Percentiles rank a stretch among this genome's conserved stretches.
Conservation (phyloP, 2,329 filamentous ascomycete species). For the Claviceps pazoutovae region DNA sequence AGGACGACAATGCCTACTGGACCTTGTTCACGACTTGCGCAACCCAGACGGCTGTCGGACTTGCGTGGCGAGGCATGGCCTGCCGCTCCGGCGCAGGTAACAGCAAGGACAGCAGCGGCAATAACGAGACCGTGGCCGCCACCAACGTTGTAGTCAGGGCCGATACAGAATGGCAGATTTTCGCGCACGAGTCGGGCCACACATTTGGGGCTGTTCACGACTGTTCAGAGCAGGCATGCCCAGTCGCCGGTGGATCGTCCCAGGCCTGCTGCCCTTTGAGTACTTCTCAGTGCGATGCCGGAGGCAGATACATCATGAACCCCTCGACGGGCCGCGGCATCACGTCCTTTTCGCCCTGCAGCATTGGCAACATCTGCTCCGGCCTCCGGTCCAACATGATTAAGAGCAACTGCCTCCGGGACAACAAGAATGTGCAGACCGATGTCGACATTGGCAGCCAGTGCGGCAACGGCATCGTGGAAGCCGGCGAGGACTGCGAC, state of each 20-base stretch:
- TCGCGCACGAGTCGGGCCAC: constrained; percentile 87
- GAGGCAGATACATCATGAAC: constrained; percentile 85
- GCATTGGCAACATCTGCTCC: constrained; percentile 85
- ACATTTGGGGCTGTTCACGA: constrained; percentile 96
- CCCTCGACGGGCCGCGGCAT: constrained; percentile 66
- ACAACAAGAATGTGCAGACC: constrained; percentile 70
- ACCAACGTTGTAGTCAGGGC: constrained; percentile 84
- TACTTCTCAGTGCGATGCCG: constrained; percentile 54
- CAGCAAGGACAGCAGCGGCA: constrained; percentile 32
- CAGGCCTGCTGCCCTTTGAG: constrained; percentile 70
- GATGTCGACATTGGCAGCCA: constrained; percentile 71
- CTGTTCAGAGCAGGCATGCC: constrained; percentile 59
- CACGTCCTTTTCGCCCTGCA: constrained; percentile 72
- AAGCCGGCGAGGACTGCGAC: constrained; percentile 87
- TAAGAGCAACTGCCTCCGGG: constrained; percentile 59
- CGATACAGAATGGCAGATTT: constrained; percentile 80
- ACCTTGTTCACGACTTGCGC: constrained; percentile 72
- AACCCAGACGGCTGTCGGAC: constrained; percentile 71
- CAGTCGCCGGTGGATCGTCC: constrained; percentile 33
- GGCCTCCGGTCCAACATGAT: constrained; percentile 65
- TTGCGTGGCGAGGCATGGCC: constrained; percentile 85
- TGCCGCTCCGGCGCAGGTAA: constrained; percentile 49
- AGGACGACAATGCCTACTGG: constrained; percentile 85
- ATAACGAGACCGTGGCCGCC: constrained; percentile 62
- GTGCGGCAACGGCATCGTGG: constrained; percentile 95